A percentile compares a stretch with the other conserved stretches of the same genome.
Conservation (phyloP, 768 basidiomycete genomes). For the Cyathus striatus region DNA sequence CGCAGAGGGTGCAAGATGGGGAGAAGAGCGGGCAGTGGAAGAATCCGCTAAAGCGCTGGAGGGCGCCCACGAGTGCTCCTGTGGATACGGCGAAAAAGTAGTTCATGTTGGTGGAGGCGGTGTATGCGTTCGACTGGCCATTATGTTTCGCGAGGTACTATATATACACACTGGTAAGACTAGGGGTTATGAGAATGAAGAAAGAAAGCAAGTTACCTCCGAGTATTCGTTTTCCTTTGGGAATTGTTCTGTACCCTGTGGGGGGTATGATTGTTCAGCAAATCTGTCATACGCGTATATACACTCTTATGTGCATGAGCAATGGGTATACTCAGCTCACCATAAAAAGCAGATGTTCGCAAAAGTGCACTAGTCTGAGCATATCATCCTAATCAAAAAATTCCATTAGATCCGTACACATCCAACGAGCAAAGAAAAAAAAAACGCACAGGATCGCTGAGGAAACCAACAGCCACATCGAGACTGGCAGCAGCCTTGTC, state of each 20-base stretch:
- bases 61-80: slow-evolving; percentile 57
- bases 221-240: slow-evolving; percentile 94
- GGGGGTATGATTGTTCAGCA: not conserved
- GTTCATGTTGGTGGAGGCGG: slow-evolving; percentile 87
- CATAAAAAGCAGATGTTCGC: slow-evolving; percentile 96
- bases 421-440: no score
- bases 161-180: slow-evolving; percentile 1
- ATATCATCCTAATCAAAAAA: slow-evolving; percentile 60
- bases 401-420: not conserved
- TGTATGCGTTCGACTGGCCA: slow-evolving; percentile 88
- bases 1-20: slow-evolving; percentile 79
- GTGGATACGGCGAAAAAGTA: slow-evolving; percentile 75
- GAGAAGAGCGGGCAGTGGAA: slow-evolving; percentile 92
- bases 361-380: slow-evolving; percentile 91
- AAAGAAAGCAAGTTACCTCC: slow-evolving; percentile 42
- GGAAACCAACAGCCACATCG: slow-evolving; percentile 91
- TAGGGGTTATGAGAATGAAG: slow-evolving; percentile 2
- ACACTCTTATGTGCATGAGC: not conserved
- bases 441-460: slow-evolving; percentile 80
- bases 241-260: slow-evolving; percentile 75
- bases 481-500: slow-evolving; percentile 95
- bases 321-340: slow-evolving; percentile 35
- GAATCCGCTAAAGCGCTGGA: slow-evolving; percentile 78
- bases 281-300: not conserved
- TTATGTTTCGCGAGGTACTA: slow-evolving; percentile 80